These are phyloP conservation scores for Teunomyces stri DNA, from an alignment of 805 yeast genomes.

Conservation along the genomic window DNA sequence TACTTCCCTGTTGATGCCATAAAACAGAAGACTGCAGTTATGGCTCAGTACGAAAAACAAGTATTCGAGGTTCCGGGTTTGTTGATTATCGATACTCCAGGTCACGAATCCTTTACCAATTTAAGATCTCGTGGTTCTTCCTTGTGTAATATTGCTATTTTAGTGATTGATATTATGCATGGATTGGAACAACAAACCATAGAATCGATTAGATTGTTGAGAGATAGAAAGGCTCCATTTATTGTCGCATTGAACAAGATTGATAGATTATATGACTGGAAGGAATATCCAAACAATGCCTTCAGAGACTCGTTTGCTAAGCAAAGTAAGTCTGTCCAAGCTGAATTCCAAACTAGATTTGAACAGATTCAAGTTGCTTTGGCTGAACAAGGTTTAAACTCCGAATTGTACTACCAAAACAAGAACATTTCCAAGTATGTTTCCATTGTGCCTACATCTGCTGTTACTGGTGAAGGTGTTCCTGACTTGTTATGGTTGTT, in stretches of 20 bases:
- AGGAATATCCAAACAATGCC: conserved; percentile 83
- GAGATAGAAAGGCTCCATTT: conserved; percentile 98
- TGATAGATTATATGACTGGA: conserved; percentile 97
- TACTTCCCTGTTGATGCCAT: conserved; percentile 97
- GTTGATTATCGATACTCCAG: conserved; percentile 96
- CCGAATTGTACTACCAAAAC: conserved; percentile 94
- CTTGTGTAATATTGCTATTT: conserved; percentile 96
- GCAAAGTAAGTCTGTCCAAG: conserved; percentile 82
- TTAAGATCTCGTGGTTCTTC: conserved; percentile 99
- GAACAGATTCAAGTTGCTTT: conserved; percentile 83
- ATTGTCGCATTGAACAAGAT: conserved; percentile 96
- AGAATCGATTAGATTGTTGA: conserved; percentile 85
- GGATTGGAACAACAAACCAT: conserved; percentile 98
- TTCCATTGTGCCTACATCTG: conserved; percentile 97
- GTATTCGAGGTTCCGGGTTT: conserved; percentile 95
- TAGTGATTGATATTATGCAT: conserved; percentile 98
- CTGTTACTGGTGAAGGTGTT: conserved; percentile 99
- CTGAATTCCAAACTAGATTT: conserved; percentile 87
- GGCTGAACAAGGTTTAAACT: conserved; percentile 97
- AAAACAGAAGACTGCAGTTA: conserved; percentile 84
- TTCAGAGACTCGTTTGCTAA: conserved; percentile 89
- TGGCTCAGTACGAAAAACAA: conserved; percentile 82
- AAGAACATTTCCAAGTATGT: conserved; percentile 90
- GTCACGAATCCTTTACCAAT: conserved; percentile 98
- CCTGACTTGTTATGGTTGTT: conserved; percentile 96